A percentile compares a stretch with the other conserved stretches of the same genome.
Conservation (phyloP, 2,329 filamentous ascomycete species). For the Stromatinia cepivora region DNA sequence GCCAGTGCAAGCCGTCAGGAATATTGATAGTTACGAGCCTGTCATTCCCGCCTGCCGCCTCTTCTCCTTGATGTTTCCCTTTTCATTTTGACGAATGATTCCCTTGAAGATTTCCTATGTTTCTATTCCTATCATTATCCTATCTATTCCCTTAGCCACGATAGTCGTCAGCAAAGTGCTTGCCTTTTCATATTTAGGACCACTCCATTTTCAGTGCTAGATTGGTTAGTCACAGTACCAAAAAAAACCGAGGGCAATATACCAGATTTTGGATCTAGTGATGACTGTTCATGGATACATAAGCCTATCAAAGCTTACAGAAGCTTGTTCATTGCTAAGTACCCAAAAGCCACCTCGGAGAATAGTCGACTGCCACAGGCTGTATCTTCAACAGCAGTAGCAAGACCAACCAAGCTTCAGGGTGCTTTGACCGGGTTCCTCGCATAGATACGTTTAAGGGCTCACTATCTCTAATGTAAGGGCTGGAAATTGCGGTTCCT, state of each 20-base stretch:
- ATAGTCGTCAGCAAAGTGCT: slow-evolving; percentile 12
- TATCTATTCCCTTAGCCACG: background rate
- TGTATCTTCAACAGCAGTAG: slow-evolving; percentile 10
- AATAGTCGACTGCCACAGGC: slow-evolving; percentile 25
- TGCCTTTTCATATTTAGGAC: background rate
- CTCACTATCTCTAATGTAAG: background rate
- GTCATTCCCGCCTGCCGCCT: background rate
- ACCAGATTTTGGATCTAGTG: slow-evolving; percentile 18
- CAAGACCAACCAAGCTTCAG: slow-evolving; percentile 7
- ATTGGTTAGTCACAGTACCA: background rate
- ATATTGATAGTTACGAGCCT: slow-evolving; percentile 2
- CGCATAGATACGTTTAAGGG: background rate
- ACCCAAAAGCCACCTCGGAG: slow-evolving; percentile 23
- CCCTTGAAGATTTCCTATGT: background rate
- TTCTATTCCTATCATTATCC: background rate
- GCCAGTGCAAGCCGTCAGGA: background rate
- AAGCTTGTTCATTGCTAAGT: background rate
- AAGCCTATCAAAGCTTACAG: slow-evolving; percentile 24
- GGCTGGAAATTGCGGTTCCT: background rate
- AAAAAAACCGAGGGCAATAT: background rate
- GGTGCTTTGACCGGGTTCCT: background rate
- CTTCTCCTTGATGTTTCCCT: background rate
- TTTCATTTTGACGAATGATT: background rate
- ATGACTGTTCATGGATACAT: slow-evolving; percentile 22
- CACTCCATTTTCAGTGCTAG: background rate